Evolutionary conservation across 2,329 filamentous ascomycete species (phyloP).

Genomic region (Fusarium pseudonygamai): DNA sequence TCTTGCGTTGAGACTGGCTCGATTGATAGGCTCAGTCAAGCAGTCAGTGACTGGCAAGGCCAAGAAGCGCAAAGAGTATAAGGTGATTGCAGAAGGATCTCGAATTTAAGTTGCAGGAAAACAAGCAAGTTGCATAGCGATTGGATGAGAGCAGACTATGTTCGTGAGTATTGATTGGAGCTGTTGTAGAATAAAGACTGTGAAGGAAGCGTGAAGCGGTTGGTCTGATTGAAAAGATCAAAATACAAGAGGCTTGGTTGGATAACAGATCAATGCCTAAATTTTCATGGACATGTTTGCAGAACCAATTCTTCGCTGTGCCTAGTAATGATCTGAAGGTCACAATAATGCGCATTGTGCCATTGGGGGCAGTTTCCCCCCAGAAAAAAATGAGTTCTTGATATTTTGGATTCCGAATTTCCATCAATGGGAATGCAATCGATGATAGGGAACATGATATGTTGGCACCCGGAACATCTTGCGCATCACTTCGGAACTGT

Average conservation of each 20-base stretch:
- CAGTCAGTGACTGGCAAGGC: slow-evolving; percentile 64
- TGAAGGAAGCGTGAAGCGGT: neutral
- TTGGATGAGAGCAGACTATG: neutral
- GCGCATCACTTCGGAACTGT: neutral
- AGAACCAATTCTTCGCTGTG: neutral
- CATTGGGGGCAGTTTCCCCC: rapidly evolving
- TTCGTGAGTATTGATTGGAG: neutral
- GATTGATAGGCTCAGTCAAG: slow-evolving; percentile 70
- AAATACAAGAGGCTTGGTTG: neutral
- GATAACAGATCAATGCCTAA: neutral
- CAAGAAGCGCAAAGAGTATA: slow-evolving; percentile 90
- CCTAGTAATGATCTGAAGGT: neutral
- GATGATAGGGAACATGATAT: slow-evolving; percentile 67
- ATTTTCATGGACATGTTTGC: neutral
- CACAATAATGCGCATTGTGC: neutral
- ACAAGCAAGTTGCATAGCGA: neutral
- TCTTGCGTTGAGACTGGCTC: slow-evolving; percentile 75
- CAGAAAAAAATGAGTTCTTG: neutral
- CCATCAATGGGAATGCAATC: slow-evolving; percentile 53
- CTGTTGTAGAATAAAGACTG: neutral
- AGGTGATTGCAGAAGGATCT: slow-evolving; percentile 74
- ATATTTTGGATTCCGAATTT: neutral
- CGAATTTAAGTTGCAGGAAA: slow-evolving; percentile 18
- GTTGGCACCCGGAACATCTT: neutral
- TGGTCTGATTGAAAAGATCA: neutral